These are phyloP conservation scores for Tetradesmus obliquus DNA, from an alignment of 139 green algal genomes.

Conservation along the genomic window DNA sequence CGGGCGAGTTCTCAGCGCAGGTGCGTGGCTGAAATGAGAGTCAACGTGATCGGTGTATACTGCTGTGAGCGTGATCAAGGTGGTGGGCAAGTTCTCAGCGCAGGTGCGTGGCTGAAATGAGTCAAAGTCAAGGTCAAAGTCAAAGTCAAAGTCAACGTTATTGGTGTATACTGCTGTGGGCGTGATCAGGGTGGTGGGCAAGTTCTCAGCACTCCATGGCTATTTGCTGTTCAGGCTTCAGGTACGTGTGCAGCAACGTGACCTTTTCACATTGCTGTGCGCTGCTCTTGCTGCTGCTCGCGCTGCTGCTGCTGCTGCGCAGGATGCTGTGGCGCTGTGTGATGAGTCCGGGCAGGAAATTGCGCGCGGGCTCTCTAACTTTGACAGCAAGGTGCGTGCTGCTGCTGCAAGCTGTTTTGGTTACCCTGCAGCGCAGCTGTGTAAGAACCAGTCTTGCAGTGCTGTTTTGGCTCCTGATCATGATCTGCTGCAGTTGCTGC, in stretches of 20 bases:
- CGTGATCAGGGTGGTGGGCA: slow-evolving; percentile 67
- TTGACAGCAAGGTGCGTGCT: slow-evolving; percentile 55
- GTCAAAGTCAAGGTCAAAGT: no score
- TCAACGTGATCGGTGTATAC: no score
- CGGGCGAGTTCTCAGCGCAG: slow-evolving; percentile 61
- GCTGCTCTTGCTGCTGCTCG: no score
- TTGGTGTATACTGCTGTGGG: slow-evolving; percentile 57
- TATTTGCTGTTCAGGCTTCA: no score
- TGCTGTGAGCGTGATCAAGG: slow-evolving; percentile 74
- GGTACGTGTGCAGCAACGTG: no score
- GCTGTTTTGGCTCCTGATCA: no score
- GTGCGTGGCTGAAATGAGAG: background rate
- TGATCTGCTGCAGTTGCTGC: no score
- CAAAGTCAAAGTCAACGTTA: no score
- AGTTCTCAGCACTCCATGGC: slow-evolving; percentile 54
- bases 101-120: background rate
- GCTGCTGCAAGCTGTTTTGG: no score
- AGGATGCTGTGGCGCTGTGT: slow-evolving; percentile 85
- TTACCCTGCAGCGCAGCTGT: no score
- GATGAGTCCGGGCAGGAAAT: slow-evolving; percentile 80
- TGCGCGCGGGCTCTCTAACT: slow-evolving; percentile 88
- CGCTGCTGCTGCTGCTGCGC: slow-evolving; percentile 21
- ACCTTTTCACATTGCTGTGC: no score
- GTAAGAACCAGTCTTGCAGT: background rate
- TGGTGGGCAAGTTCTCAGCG: slow-evolving; percentile 65